phyloP scores from a whole-genome alignment of 2,329 filamentous ascomycete species.

The Rugonectria rugulosa region DNA sequence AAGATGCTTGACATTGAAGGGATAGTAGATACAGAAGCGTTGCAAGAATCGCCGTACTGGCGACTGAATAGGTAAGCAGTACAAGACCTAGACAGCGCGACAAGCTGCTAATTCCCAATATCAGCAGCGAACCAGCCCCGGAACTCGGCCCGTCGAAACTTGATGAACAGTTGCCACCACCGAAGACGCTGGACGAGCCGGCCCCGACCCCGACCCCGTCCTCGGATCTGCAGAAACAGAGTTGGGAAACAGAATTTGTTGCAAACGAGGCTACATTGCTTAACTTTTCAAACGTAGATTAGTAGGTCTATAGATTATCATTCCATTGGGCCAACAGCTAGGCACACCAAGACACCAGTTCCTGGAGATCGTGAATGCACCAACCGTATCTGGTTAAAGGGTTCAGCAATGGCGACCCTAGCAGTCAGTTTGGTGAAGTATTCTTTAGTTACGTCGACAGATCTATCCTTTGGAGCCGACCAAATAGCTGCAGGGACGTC shows the following conservation, averaged over 20 bases:
- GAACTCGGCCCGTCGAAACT: constrained; percentile 25
- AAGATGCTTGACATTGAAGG: constrained; percentile 11
- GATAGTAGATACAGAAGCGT: background rate
- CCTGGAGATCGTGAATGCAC: no score
- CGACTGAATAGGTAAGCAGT: background rate
- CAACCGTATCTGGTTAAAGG: no score
- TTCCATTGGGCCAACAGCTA: no score
- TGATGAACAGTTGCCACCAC: constrained; percentile 17
- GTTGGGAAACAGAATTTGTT: constrained; percentile 28
- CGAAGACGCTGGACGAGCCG: constrained; percentile 27
- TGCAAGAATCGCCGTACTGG: background rate
- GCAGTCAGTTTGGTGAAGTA: no score
- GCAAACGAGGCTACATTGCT: constrained; percentile 30
- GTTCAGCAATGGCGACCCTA: no score
- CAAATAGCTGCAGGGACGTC: no score
- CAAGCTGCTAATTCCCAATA: constrained; percentile 9
- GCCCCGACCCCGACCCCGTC: background rate
- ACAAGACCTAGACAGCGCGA: background rate
- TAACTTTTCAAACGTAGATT: constrained; percentile 28
- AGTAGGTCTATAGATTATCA: constrained; percentile 19
- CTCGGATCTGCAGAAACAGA: constrained; percentile 22
- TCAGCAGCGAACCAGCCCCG: constrained; percentile 7
- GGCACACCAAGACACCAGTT: no score
- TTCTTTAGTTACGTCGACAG: no score
- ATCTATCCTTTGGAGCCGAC: no score